Evolutionary conservation across 1,139 yeast genomes (phyloP).

Genomic region (Debaryomyces nepalensis): DNA sequence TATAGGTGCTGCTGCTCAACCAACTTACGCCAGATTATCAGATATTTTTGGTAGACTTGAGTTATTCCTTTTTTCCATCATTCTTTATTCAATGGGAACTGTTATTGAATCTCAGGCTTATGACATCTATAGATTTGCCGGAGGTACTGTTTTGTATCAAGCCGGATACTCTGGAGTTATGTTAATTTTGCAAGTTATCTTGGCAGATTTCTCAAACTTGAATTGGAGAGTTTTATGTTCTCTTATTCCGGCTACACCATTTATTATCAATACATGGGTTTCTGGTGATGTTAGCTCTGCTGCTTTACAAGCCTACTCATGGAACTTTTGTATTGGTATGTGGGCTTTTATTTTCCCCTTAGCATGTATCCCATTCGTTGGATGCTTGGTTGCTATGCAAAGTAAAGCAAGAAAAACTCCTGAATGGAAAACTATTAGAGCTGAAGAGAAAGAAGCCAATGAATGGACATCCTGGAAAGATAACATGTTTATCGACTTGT

Average conservation of each 20-base stretch:
- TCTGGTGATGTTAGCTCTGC: slow-evolving; percentile 56
- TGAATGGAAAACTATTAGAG: slow-evolving; percentile 40
- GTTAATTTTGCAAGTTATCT: slow-evolving; percentile 57
- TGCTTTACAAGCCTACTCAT: slow-evolving; percentile 35
- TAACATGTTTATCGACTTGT: slow-evolving; percentile 28
- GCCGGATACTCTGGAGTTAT: slow-evolving; percentile 71
- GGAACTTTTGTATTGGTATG: slow-evolving; percentile 81
- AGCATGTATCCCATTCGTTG: slow-evolving; percentile 59
- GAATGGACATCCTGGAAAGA: slow-evolving; percentile 22
- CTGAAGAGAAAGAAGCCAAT: slow-evolving; percentile 33
- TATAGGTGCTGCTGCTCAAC: slow-evolving; percentile 74
- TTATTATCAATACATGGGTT: slow-evolving; percentile 77
- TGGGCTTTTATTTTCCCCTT: slow-evolving; percentile 81
- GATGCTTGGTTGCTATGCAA: slow-evolving; percentile 60
- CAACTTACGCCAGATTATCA: slow-evolving; percentile 68
- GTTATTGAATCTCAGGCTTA: slow-evolving; percentile 70
- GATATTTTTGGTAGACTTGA: slow-evolving; percentile 74
- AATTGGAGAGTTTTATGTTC: slow-evolving; percentile 72
- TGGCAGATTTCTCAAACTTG: slow-evolving; percentile 68
- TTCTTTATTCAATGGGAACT: slow-evolving; percentile 72
- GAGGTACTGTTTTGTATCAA: slow-evolving; percentile 73
- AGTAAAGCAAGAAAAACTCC: slow-evolving; percentile 54
- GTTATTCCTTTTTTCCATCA: slow-evolving; percentile 54
- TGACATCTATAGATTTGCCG: slow-evolving; percentile 68
- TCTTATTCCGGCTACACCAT: slow-evolving; percentile 70